Conservation (phyloP, 257 asterid species). For the Lavandula angustifolia region DNA sequence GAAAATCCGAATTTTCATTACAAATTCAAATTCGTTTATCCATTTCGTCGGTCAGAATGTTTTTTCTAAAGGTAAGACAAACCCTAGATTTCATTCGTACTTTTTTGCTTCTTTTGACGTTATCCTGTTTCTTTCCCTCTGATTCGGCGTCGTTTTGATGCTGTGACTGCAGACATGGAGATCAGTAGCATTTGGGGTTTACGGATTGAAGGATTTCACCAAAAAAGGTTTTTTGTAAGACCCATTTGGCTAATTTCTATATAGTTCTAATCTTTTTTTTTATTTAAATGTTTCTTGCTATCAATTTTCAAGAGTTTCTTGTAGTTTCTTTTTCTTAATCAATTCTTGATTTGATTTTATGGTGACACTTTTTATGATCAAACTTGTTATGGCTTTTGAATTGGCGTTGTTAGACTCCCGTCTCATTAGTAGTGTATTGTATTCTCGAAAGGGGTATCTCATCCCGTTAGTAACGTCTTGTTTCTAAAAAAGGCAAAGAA, state of each 20-base stretch:
- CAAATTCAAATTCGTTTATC: constrained; percentile 43
- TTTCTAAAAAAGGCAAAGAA: too few species aligned
- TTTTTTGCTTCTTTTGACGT: neutral
- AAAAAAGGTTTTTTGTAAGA: constrained; percentile 71
- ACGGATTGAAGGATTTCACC: constrained; percentile 81
- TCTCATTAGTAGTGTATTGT: too few species aligned
- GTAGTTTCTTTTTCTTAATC: neutral
- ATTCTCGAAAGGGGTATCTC: too few species aligned
- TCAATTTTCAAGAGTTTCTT: constrained; percentile 4
- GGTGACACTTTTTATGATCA: neutral
- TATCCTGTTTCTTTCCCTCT: constrained; percentile 2
- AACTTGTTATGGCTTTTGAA: neutral
- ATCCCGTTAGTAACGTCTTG: too few species aligned
- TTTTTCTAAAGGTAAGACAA: constrained; percentile 63
- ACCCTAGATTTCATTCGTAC: neutral
- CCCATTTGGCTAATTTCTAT: neutral
- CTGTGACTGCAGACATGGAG: constrained; percentile 66
- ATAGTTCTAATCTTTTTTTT: neutral
- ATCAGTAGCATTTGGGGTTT: constrained; percentile 64
- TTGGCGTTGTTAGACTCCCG: neutral
- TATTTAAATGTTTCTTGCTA: constrained; percentile 6
- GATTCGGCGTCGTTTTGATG: constrained; percentile 15
- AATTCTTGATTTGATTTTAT: neutral
- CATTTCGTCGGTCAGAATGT: constrained; percentile 50
- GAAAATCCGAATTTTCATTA: constrained; percentile 25